Evolutionary conservation across 2,329 filamentous ascomycete genomes (phyloP), one percentile per base, ranked within the genome.

Genomic region (Colletotrichum nymphaeae): DNA sequence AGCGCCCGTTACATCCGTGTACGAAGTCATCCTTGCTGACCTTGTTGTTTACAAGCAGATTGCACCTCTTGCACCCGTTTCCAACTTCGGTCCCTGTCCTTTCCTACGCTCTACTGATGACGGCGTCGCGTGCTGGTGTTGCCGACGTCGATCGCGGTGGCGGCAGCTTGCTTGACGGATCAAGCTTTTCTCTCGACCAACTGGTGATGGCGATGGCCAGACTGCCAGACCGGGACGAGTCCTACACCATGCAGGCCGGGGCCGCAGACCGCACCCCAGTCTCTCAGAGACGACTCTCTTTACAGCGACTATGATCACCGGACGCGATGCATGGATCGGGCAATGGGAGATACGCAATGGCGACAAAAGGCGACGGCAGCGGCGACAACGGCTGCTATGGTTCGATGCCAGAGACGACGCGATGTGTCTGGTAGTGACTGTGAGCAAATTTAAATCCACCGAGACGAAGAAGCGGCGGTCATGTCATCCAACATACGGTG

Each of bases 1-100:
- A 57, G 76, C 78, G 59, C 77, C 80, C 68, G 78, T 76, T 56
- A 81, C 76, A 30, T 77, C 79, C 22, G 80, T 79, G 58, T 83
- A 79, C 28, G 83, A 82, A 58, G 84, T 77, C 84, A 85, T 85
- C 58, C 49, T 53, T 42, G 28, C 30, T 14, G 57, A 26, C n/a
- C 16, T 32, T 32, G 35, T 42, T 42, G 22, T 19, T 22, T 56
- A 28, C 49, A 53, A 19, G 30, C 64, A 30, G 35, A n/a, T 19
- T 60, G n/a, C 55, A 16, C 35, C 14, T 42, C 35, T 52, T 32
- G 28, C 57, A 22, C 7, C 7, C 16, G 19, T 65, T 19, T 28
- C 8, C 26, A 16, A 14, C 26, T 42, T 9, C 4, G 24, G 4
- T 22, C 4, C 19, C n/a, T 14, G 42, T 22, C 11, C 28, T 49